Evolutionary conservation across 2,329 filamentous ascomycete genomes (phyloP), one percentile per base, ranked within the genome.

Genomic region (Aspergillus piperis): DNA sequence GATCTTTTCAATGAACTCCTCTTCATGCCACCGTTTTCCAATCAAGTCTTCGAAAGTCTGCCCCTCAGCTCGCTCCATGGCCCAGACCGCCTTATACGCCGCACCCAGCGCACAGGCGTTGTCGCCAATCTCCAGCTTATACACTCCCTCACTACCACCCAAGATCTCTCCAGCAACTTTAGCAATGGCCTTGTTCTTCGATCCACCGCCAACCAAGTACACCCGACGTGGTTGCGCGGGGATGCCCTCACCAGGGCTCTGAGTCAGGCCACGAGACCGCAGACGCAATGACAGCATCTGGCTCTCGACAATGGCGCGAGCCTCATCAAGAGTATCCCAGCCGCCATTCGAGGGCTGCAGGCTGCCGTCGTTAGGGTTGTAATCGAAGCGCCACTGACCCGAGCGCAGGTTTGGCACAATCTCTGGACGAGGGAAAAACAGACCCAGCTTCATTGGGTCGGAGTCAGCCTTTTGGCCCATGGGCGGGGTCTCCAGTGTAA

Each of bases 61-160:
- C 17, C 81, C 83, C 0, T 68, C 74, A 23, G 77, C 75, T 51
- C 90, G 81, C 81, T 95, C 92, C 58, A 92, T 82, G 1, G 90
- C 92, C 95, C 95, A 99, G 0, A 96, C 88, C 13, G 95, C 94
- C 80, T 98, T 98, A 79, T 98, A 97, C 25, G 94, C 94, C 6
- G 92, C 92, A 13, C 95, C 95, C 13, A 98, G 79, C 10, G 94
- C 95, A 78, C 95, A 99, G 2, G 95, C 94, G 78, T 96, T 97
- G 25, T 93, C 92, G 25, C 95, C 94, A 5, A 98, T 92, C 72
- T 98, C 93, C 13, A 99, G 86, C 77, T 90, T 90, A 79, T 92
- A 99, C 25, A 98, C 91, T 23, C 95, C 95, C 64, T 98, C 95
- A 2, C 84, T 85, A 36, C 91, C 91, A 55, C 95, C 95, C 2